These are phyloP conservation scores for Scheffersomyces coipomensis DNA, from an alignment of 805 yeast species.

Conservation along the genomic window DNA sequence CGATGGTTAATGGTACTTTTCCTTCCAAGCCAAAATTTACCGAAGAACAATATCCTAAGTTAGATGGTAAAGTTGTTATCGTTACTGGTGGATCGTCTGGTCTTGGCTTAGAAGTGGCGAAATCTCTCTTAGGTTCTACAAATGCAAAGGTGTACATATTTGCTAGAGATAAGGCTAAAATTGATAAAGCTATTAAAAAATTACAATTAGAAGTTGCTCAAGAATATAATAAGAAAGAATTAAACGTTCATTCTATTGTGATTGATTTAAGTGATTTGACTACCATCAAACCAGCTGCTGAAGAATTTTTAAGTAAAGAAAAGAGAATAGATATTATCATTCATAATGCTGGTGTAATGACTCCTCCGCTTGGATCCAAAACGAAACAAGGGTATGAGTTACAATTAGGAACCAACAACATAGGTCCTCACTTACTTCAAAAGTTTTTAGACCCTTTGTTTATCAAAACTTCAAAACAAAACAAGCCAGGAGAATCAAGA, in stretches of 20 bases:
- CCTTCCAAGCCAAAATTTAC: constrained; percentile 8
- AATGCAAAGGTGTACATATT: constrained; percentile 33
- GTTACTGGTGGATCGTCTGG: constrained; percentile 43
- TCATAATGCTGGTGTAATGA: constrained; percentile 27
- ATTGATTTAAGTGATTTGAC: constrained; percentile 40
- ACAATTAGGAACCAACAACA: constrained; percentile 30
- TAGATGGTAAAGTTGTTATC: constrained; percentile 34
- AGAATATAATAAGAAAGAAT: constrained; percentile 6
- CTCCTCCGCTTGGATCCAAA: constrained; percentile 16
- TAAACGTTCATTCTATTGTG: constrained; percentile 8
- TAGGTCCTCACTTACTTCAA: constrained; percentile 9
- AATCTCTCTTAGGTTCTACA: constrained; percentile 23
- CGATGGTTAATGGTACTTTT: constrained; percentile 2
- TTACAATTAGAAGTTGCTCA: constrained; percentile 20
- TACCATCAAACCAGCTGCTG: constrained; percentile 36
- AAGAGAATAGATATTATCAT: constrained; percentile 19
- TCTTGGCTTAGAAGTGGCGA: constrained; percentile 25
- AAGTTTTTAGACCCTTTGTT: constrained; percentile 7
- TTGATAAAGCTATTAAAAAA: constrained; percentile 22
- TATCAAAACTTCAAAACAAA: constrained; percentile 21
- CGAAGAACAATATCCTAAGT: constrained; percentile 22
- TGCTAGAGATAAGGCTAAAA: constrained; percentile 33
- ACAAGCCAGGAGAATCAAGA: constrained; percentile 16
- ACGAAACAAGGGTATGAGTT: constrained; percentile 36
- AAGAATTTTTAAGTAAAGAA: constrained; percentile 13